Evolutionary conservation across 371 early-diverging fungal species (phyloP).

Genomic region (Rhizopus arrhizus): DNA sequence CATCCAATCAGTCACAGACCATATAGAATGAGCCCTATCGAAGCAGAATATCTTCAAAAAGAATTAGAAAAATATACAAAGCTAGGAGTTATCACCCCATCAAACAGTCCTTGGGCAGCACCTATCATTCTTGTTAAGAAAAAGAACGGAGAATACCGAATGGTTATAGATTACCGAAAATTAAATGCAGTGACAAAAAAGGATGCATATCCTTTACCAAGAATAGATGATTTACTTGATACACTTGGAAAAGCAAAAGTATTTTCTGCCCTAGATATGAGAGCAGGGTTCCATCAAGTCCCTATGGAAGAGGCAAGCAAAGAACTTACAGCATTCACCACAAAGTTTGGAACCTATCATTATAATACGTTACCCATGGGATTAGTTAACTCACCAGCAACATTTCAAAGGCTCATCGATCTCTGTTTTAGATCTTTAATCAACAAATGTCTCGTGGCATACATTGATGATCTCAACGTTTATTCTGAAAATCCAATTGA

Average conservation of each 20-base stretch:
- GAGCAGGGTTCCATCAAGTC: no score
- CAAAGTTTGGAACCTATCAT: slow-evolving; percentile 30
- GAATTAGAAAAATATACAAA: slow-evolving; percentile 17
- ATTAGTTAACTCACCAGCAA: slow-evolving; percentile 32
- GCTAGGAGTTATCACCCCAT: slow-evolving; percentile 23
- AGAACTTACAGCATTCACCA: slow-evolving; percentile 3
- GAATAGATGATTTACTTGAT: slow-evolving; percentile 39
- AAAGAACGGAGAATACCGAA: slow-evolving; percentile 30
- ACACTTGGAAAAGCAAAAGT: slow-evolving; percentile 13
- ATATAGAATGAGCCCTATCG: slow-evolving; percentile 28
- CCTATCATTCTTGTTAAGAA: slow-evolving; percentile 52
- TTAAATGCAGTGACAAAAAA: no score
- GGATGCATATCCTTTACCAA: slow-evolving; percentile 8
- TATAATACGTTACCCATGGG: slow-evolving; percentile 42
- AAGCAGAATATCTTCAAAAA: slow-evolving; percentile 17
- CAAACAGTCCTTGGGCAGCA: slow-evolving; percentile 27
- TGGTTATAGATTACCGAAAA: slow-evolving; percentile 15
- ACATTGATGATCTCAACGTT: no score
- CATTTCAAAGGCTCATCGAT: slow-evolving; percentile 17
- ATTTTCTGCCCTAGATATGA: background rate
- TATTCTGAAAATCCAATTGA: no score
- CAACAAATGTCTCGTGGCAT: no score
- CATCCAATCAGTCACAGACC: slow-evolving; percentile 4
- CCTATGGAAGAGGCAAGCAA: no score
- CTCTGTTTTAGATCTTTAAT: no score